Base-by-base conservation (phyloP, 805 yeast species). In the Cyberlindnera mrakii region DNA sequence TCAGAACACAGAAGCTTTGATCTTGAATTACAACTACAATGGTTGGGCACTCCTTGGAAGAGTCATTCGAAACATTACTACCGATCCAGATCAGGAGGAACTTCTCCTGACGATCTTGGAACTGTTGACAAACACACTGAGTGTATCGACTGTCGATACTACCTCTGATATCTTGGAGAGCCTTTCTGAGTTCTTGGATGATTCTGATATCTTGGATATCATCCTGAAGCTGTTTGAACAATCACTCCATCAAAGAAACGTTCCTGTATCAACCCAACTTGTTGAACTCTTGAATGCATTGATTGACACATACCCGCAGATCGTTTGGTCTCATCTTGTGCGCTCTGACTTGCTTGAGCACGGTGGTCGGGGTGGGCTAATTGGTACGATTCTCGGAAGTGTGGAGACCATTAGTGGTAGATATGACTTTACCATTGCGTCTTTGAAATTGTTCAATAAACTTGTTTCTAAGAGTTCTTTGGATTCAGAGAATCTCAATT, bases 1-100 rank as follows among this genome's bases (percentile, higher is more conserved):
- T 13, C 62, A 63, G 20, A 58, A 64, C 7, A 51, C 65, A 9
- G 57, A 53, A 30, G 64, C 67, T 15, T 84, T 85, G 3, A 73
- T 87, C 18, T 89, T 93, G 65, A 65, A 82, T 23, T 77, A 83
- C 57, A 71, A 73, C 4, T 88, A 81, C 58, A 85, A 81, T 56
- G 97, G 97, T 1, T 89, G 97, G 96, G 75, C 95, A 0, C 63
- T 85, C 23, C 53, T 91, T 15, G 97, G 97, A 2, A 73, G 95
- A 53, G 65, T 85, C 0, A 61, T 90, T 29, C 89, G 85, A 50
- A 83, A 83, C 49, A 62, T 82, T 9, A 43, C 56, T 3, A 44
- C 50, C 11, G 52, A 52, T 16, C 52, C 69, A 6, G 49, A 53
- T 3, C 74, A 71, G 8, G 70, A 67, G 40, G 68, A 64, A 2